Conservation (phyloP, 2,329 filamentous ascomycete species). For the Coniella lustricola region DNA sequence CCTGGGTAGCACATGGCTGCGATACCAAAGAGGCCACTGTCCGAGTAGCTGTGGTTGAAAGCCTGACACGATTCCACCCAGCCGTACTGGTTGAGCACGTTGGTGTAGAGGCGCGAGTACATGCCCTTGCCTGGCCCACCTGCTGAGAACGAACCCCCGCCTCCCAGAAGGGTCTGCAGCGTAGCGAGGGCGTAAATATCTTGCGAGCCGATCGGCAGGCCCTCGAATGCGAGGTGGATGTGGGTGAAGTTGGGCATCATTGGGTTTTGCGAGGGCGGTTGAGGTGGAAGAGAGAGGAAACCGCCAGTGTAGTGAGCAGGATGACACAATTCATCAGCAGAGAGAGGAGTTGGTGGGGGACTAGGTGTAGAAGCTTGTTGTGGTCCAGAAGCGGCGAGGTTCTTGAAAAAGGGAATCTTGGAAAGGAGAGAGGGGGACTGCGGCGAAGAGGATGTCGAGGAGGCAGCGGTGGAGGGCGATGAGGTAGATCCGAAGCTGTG, state of each 20-base stretch:
- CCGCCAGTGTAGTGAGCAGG: constrained; percentile 88
- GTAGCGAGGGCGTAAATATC: constrained; percentile 97
- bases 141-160: constrained; percentile 92
- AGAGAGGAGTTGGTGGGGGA: constrained; percentile 35
- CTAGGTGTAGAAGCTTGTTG: constrained; percentile 51
- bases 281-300: constrained; percentile 76
- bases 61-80: constrained; percentile 96
- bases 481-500: constrained; percentile 27
- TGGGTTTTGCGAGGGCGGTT: constrained; percentile 71
- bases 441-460: constrained; percentile 23
- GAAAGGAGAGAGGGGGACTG: constrained; percentile 64
- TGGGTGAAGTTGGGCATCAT: constrained; percentile 77
- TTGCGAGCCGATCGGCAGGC: constrained; percentile 77
- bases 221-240: constrained; percentile 94
- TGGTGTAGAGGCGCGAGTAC: constrained; percentile 96
- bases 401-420: constrained; percentile 76
- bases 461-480: constrained; percentile 26
- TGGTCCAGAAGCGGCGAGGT: constrained; percentile 68
- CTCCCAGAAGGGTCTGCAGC: constrained; percentile 89
- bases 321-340: constrained; percentile 48
- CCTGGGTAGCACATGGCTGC: constrained; percentile 76
- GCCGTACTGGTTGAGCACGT: constrained; percentile 92
- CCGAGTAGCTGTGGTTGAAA: constrained; percentile 97
- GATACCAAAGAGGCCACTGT: constrained; percentile 93
- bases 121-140: constrained; percentile 97